phyloP scores from a whole-genome alignment of 352 stramenopile genomes.

The Pythium folliculosum region DNA sequence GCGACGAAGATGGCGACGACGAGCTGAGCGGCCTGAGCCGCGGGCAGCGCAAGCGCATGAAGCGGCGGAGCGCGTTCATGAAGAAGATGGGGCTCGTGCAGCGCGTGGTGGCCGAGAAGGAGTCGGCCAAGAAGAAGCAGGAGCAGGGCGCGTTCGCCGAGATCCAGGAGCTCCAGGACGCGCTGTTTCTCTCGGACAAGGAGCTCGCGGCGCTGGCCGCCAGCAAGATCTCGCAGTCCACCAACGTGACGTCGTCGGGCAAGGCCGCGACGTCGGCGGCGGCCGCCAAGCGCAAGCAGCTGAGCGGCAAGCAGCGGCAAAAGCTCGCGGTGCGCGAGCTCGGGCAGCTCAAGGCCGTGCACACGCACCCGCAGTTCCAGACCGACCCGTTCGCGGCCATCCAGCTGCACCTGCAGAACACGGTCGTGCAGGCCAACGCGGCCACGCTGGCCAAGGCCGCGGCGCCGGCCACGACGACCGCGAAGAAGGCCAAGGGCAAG shows the following conservation, averaged over 20 bases:
- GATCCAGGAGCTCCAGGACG: slow-evolving; percentile 69
- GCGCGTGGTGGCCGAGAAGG: slow-evolving; percentile 59
- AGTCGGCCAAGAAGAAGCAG: slow-evolving; percentile 44
- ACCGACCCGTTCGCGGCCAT: slow-evolving; percentile 85
- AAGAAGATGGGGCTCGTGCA: slow-evolving; percentile 86
- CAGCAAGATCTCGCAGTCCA: slow-evolving; percentile 30
- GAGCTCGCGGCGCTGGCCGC: slow-evolving; percentile 27
- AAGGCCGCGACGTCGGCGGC: slow-evolving; percentile 13
- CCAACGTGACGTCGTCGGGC: slow-evolving; percentile 22
- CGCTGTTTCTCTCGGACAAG: slow-evolving; percentile 65
- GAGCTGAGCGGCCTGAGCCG: slow-evolving; percentile 57
- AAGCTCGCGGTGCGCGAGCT: slow-evolving; percentile 83
- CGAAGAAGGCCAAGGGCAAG: slow-evolving; percentile 17
- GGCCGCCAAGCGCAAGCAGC: slow-evolving; percentile 36
- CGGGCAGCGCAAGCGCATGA: slow-evolving; percentile 83
- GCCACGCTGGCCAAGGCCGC: slow-evolving; percentile 39
- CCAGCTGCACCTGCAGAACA: slow-evolving; percentile 86
- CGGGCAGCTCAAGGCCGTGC: slow-evolving; percentile 82
- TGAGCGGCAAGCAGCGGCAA: slow-evolving; percentile 83
- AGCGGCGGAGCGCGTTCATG: slow-evolving; percentile 79
- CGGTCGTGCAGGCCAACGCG: slow-evolving; percentile 79
- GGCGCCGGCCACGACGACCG: neutral
- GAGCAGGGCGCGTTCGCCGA: slow-evolving; percentile 67
- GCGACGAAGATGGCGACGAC: slow-evolving; percentile 29
- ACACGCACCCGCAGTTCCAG: slow-evolving; percentile 81